These are phyloP conservation scores for Aspergillus campestris DNA, from an alignment of 495 filamentous ascomycete species.

Conservation along the genomic window DNA sequence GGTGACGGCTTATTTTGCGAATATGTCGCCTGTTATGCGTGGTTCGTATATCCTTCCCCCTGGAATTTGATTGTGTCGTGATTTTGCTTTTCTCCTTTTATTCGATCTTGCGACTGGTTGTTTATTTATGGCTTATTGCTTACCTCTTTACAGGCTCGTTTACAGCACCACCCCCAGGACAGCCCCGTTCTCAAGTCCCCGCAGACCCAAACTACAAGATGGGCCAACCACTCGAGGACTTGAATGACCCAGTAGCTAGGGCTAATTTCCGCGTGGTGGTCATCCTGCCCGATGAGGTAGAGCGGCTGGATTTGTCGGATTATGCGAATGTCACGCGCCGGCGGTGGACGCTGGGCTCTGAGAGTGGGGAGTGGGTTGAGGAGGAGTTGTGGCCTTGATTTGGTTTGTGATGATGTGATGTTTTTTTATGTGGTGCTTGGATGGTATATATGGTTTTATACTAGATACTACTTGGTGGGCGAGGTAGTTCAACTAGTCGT, in stretches of 20 bases:
- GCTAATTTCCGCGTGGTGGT: conserved; percentile 80
- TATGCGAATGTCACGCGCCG: conserved; percentile 55
- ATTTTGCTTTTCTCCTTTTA: not conserved
- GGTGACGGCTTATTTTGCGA: conserved; percentile 80
- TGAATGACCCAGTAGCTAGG: conserved; percentile 60
- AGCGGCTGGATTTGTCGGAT: conserved; percentile 65
- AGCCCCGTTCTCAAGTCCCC: conserved; percentile 38
- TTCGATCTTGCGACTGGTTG: not conserved
- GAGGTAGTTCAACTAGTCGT: no score
- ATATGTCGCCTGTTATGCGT: conserved; percentile 66
- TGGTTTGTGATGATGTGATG: not conserved
- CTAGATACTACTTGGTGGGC: not conserved
- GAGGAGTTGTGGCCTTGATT: conserved; percentile 75
- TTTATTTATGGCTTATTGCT: not conserved
- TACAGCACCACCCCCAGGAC: conserved; percentile 66
- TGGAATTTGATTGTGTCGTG: not conserved
- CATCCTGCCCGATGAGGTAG: conserved; percentile 71
- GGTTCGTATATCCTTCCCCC: conserved; percentile 31
- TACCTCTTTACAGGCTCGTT: conserved; percentile 49
- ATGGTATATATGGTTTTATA: not conserved
- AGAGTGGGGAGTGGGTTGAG: conserved; percentile 55
- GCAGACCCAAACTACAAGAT: conserved; percentile 43
- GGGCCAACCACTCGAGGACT: conserved; percentile 60
- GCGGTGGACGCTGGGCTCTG: conserved; percentile 47
- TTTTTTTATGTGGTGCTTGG: not conserved